These are phyloP conservation scores for Cutaneotrichosporon mucoides DNA, from an alignment of 1,284 basidiomycete species.

Conservation along the genomic window DNA sequence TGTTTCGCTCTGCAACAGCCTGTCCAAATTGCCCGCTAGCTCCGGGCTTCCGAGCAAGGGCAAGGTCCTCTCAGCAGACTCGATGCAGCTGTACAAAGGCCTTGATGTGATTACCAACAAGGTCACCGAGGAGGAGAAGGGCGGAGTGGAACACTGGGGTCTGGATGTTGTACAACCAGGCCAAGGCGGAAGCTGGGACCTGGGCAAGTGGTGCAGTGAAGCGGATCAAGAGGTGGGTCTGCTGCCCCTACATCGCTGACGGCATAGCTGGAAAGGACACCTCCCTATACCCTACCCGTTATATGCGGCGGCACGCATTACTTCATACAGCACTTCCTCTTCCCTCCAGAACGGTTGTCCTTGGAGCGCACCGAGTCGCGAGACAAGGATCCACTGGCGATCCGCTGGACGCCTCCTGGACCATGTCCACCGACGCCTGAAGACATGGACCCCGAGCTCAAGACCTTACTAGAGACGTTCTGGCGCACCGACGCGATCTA, in stretches of 20 bases:
- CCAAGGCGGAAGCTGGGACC: constrained; percentile 77
- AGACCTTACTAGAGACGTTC: constrained; percentile 37
- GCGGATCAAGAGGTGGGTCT: constrained; percentile 61
- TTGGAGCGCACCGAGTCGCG: constrained; percentile 25
- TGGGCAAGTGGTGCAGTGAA: constrained; percentile 65
- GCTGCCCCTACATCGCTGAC: not conserved
- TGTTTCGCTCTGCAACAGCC: constrained; percentile 70
- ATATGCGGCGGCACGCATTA: constrained; percentile 94
- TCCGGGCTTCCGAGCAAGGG: not conserved
- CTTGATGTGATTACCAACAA: constrained; percentile 96
- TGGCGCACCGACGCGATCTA: constrained; percentile 34
- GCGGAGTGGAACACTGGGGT: constrained; percentile 80
- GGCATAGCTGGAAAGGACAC: constrained; percentile 2
- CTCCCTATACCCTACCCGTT: constrained; percentile 61
- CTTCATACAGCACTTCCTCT: constrained; percentile 81
- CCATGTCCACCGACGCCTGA: constrained; percentile 42
- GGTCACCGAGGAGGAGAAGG: constrained; percentile 68
- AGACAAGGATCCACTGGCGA: constrained; percentile 7
- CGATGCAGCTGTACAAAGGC: constrained; percentile 97
- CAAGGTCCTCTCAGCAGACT: constrained; percentile 83
- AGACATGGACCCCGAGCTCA: constrained; percentile 24
- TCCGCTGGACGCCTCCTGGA: constrained; percentile 30
- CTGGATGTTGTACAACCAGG: constrained; percentile 82
- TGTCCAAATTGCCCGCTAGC: constrained; percentile 1
- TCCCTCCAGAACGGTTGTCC: constrained; percentile 66